phyloP scores from a whole-genome alignment of 2,329 filamentous ascomycete genomes.

The Pyrenophora graminea region DNA sequence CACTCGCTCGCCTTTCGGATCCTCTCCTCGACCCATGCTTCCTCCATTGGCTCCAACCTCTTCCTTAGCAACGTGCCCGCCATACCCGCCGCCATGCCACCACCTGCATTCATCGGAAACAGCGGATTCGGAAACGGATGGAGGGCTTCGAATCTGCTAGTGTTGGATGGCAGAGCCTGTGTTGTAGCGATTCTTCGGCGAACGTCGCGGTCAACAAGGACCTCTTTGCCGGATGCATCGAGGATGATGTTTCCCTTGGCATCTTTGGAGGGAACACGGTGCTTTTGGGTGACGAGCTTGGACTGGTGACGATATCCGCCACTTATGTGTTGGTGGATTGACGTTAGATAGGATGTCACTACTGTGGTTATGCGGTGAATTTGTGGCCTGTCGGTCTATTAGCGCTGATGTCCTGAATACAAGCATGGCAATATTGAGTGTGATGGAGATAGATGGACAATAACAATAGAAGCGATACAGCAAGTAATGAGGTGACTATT shows the following conservation, averaged over 20 bases:
- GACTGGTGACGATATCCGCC: conserved; percentile 20
- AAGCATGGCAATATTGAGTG: no score
- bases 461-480: no score
- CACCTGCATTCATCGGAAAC: conserved; percentile 21
- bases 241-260: conserved; percentile 18
- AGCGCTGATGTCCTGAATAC: not conserved
- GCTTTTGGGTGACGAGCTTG: conserved; percentile 12
- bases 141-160: conserved; percentile 20
- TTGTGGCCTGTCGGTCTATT: conserved; percentile 17
- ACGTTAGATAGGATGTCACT: conserved; percentile 23
- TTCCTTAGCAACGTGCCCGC: conserved; percentile 33
- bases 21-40: conserved; percentile 37
- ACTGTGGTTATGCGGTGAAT: conserved; percentile 23
- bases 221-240: conserved; percentile 9
- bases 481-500: no score
- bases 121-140: conserved; percentile 34
- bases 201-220: conserved; percentile 13
- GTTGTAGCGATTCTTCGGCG: conserved; percentile 12
- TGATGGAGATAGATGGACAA: no score
- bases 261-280: conserved; percentile 18
- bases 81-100: conserved; percentile 23
- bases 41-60: conserved; percentile 30
- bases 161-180: conserved; percentile 10
- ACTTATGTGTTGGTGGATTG: conserved; percentile 27
- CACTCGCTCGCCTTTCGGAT: conserved; percentile 36